A percentile compares a stretch with the other conserved stretches of the same genome.
Conservation (phyloP, 495 filamentous ascomycete species). For the Tuber melanosporum region DNA sequence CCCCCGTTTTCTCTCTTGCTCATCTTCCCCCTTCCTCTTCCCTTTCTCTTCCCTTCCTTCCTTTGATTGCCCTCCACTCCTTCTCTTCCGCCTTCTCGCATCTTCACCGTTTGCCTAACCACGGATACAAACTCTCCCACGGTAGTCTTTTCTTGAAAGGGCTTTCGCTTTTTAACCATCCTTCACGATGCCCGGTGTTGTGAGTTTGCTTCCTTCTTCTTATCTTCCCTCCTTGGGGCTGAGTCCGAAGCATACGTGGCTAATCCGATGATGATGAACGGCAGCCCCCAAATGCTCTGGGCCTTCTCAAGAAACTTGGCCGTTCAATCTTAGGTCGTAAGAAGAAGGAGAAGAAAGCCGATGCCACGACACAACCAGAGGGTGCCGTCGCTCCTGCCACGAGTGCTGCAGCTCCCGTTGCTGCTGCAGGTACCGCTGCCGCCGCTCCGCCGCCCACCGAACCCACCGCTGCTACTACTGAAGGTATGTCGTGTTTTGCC, state of each 20-base stretch:
- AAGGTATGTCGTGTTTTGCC: slow-evolving; percentile 4
- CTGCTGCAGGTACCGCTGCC: not conserved
- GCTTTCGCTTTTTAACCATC: not conserved
- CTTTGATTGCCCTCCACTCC: not conserved
- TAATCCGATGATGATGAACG: slow-evolving; percentile 8
- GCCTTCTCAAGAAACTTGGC: slow-evolving; percentile 35
- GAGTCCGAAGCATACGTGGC: not conserved
- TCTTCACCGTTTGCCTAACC: slow-evolving; percentile 1
- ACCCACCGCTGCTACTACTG: slow-evolving; percentile 8
- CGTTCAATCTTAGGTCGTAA: slow-evolving; percentile 33
- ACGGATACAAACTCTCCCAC: not conserved
- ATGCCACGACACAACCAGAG: slow-evolving; percentile 8
- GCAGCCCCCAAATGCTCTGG: slow-evolving; percentile 37
- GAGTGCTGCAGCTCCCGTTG: not conserved
- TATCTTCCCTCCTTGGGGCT: not conserved
- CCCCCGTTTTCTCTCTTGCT: slow-evolving; percentile 18
- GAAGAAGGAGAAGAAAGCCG: slow-evolving; percentile 30
- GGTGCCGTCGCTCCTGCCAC: slow-evolving; percentile 6
- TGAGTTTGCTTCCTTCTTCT: slow-evolving; percentile 20
- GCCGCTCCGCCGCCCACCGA: slow-evolving; percentile 13
- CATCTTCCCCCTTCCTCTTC: slow-evolving; percentile 8
- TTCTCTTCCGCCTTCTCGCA: slow-evolving; percentile 14
- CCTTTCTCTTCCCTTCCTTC: slow-evolving; percentile 7
- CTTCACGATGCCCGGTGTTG: slow-evolving; percentile 41
- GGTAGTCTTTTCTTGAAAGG: not conserved